A percentile compares a stretch with the other conserved stretches of the same genome.
phyloP scores from a whole-genome alignment of 192 early-diverging fungal genomes.

The Mortierella antarctica region DNA sequence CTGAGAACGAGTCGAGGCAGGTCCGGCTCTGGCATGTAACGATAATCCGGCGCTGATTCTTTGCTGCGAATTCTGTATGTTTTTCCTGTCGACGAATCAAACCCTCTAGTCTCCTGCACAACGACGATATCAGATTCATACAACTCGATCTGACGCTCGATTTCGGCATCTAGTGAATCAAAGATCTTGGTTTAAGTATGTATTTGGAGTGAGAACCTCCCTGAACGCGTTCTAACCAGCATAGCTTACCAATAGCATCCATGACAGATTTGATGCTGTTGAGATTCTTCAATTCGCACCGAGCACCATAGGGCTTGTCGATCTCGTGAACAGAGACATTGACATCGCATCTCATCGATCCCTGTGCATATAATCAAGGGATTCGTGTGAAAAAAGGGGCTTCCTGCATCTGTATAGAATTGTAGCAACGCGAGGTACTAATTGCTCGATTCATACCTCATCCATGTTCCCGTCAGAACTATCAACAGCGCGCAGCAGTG shows the following conservation, averaged over 20 bases:
- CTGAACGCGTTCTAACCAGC: neutral
- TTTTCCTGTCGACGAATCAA: slow-evolving; percentile 66
- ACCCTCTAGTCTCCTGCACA: slow-evolving; percentile 84
- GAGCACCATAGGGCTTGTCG: slow-evolving; percentile 65
- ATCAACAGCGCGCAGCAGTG: slow-evolving; percentile 73
- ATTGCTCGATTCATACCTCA: slow-evolving; percentile 61
- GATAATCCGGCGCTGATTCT: slow-evolving; percentile 88
- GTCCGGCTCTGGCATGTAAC: slow-evolving; percentile 89
- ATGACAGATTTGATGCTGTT: slow-evolving; percentile 78
- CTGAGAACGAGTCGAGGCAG: slow-evolving; percentile 65
- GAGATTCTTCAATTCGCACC: slow-evolving; percentile 86
- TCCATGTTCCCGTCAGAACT: slow-evolving; percentile 87
- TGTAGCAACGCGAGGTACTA: too few species aligned
- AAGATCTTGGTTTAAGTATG: neutral
- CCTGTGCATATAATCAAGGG: slow-evolving; percentile 50
- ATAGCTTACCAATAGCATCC: slow-evolving; percentile 68
- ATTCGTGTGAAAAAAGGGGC: neutral
- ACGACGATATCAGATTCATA: slow-evolving; percentile 67
- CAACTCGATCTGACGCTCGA: slow-evolving; percentile 74
- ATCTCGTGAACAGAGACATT: slow-evolving; percentile 86
- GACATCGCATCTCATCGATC: slow-evolving; percentile 91
- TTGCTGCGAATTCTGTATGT: slow-evolving; percentile 83
- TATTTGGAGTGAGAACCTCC: neutral
- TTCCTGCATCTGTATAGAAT: neutral
- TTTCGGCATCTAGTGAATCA: slow-evolving; percentile 75